Conservation (phyloP, 305 asterid species). For the Solanum aculeatissimum region DNA sequence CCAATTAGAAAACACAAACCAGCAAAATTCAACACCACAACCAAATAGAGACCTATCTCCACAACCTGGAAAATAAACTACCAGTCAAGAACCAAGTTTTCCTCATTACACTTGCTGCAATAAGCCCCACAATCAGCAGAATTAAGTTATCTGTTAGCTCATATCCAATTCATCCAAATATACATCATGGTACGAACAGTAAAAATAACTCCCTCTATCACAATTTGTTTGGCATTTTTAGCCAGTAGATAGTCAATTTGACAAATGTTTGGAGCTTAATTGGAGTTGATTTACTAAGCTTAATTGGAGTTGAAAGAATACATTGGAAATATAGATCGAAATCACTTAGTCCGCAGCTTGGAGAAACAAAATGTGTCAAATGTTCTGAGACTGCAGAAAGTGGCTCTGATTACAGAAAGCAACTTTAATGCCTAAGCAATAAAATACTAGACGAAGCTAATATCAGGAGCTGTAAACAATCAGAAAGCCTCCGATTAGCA, state of each 20-base stretch:
- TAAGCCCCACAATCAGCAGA: background rate
- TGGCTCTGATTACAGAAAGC: background rate
- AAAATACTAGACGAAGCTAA: background rate
- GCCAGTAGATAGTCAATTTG: background rate
- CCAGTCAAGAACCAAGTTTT: background rate
- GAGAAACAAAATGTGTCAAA: background rate
- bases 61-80: background rate
- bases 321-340: background rate
- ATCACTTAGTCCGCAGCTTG: background rate
- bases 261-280: background rate
- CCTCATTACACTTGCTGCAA: background rate
- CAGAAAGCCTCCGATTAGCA: background rate
- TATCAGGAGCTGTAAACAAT: background rate
- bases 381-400: background rate
- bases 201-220: background rate
- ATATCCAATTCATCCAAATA: background rate
- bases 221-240: background rate
- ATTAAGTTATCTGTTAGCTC: background rate
- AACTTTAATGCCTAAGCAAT: background rate
- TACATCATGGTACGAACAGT: background rate
- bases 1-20: background rate
- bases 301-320: background rate
- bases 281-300: background rate
- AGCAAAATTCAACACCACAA: background rate
- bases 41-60: background rate